These are phyloP conservation scores for Suillus ampliporus DNA, from an alignment of 768 basidiomycete genomes.

Conservation along the genomic window DNA sequence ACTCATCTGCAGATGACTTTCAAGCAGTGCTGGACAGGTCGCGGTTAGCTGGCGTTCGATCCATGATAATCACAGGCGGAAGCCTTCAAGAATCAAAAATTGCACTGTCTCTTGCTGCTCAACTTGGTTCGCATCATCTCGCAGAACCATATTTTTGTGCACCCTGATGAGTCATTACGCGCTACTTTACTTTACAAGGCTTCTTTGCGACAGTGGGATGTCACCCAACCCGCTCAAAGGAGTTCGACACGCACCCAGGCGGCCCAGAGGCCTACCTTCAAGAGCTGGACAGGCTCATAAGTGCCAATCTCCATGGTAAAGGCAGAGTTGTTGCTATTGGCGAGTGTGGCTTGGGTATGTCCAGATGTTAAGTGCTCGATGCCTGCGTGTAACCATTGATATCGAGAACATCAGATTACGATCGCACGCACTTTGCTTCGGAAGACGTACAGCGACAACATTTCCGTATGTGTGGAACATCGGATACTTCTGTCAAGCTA, in stretches of 20 bases:
- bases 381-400: not conserved
- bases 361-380: not conserved
- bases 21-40: slow-evolving; percentile 61
- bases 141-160: not conserved
- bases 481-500: not conserved
- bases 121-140: slow-evolving; percentile 48
- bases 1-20: slow-evolving; percentile 76
- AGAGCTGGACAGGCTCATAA: slow-evolving; percentile 61
- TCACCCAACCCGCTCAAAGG: slow-evolving; percentile 76
- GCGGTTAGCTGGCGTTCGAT: slow-evolving; percentile 61
- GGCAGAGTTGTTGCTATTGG: slow-evolving; percentile 76
- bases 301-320: slow-evolving; percentile 50
- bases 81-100: slow-evolving; percentile 65
- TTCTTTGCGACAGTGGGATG: slow-evolving; percentile 79
- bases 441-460: slow-evolving; percentile 62
- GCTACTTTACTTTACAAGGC: slow-evolving; percentile 39
- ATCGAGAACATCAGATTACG: slow-evolving; percentile 61
- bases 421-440: slow-evolving; percentile 69
- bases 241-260: slow-evolving; percentile 62
- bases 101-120: slow-evolving; percentile 64
- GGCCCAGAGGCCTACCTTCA: slow-evolving; percentile 67
- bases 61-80: slow-evolving; percentile 80
- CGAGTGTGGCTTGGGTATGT: slow-evolving; percentile 77
- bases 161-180: not conserved
- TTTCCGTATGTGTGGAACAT: slow-evolving; percentile 56